These are phyloP conservation scores for Mollisia scopiformis DNA, from an alignment of 2,329 filamentous ascomycete genomes.

Conservation along the genomic window DNA sequence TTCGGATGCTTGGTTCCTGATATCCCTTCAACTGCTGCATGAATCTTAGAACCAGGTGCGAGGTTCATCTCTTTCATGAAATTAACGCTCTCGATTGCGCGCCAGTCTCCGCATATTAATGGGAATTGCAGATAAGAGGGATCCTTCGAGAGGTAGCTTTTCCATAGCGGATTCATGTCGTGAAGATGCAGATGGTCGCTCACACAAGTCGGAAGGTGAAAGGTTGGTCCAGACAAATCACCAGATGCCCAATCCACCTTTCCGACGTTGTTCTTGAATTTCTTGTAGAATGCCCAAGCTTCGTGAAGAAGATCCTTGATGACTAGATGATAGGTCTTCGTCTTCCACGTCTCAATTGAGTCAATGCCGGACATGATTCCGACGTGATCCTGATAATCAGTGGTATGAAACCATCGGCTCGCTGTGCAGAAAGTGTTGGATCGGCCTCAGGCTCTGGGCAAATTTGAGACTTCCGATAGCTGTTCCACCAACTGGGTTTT, in stretches of 20 bases:
- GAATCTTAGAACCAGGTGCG: background rate
- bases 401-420: background rate
- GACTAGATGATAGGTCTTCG: background rate
- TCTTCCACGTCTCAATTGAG: background rate
- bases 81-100: background rate
- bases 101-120: background rate
- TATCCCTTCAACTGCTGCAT: background rate
- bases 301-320: background rate
- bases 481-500: background rate
- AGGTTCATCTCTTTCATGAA: background rate
- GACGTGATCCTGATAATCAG: background rate
- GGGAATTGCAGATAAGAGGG: background rate
- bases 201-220: background rate
- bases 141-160: background rate
- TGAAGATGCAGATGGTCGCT: background rate
- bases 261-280: background rate
- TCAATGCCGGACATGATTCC: background rate
- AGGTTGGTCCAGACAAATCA: background rate
- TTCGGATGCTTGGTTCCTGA: background rate
- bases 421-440: background rate
- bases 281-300: background rate
- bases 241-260: background rate
- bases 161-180: background rate
- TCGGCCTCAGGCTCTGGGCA: background rate
- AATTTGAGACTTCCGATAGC: background rate